Conservation (phyloP, 768 basidiomycete genomes). For the Tricholomella constricta region DNA sequence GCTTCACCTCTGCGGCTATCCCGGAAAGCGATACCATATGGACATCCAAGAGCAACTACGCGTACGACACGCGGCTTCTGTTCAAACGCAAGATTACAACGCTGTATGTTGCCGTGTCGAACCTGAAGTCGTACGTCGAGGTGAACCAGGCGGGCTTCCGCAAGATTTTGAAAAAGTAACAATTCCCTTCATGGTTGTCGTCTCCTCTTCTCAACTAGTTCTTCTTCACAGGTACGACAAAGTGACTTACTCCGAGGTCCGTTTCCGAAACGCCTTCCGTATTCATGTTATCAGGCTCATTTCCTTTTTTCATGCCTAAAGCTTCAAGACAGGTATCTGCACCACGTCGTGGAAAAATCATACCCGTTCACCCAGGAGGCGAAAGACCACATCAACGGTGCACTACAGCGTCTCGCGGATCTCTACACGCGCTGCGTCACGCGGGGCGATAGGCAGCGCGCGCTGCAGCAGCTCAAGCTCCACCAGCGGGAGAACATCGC, state of each 20-base stretch:
- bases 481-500: constrained; percentile 93
- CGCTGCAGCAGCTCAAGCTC: constrained; percentile 80
- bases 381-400: constrained; percentile 61
- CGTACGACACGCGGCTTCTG: constrained; percentile 77
- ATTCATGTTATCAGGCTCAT: constrained; percentile 1
- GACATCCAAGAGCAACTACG: constrained; percentile 78
- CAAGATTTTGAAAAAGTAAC: constrained; percentile 94
- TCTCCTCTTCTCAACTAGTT: not conserved
- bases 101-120: constrained; percentile 75
- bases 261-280: constrained; percentile 7
- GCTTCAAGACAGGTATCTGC: constrained; percentile 80
- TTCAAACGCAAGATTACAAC: constrained; percentile 89
- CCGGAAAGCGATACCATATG: constrained; percentile 68
- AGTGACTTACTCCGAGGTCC: constrained; percentile 72
- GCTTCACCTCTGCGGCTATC: constrained; percentile 43
- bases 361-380: constrained; percentile 67
- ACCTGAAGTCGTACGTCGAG: constrained; percentile 85
- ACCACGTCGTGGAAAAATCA: constrained; percentile 64
- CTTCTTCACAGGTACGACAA: constrained; percentile 78
- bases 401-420: constrained; percentile 59
- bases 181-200: constrained; percentile 1
- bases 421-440: constrained; percentile 89
- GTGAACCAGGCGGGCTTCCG: constrained; percentile 92
- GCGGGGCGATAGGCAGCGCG: constrained; percentile 63
- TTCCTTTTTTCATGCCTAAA: constrained; percentile 22